phyloP scores from a whole-genome alignment of 768 basidiomycete genomes.

The Wakefieldia striispora region DNA sequence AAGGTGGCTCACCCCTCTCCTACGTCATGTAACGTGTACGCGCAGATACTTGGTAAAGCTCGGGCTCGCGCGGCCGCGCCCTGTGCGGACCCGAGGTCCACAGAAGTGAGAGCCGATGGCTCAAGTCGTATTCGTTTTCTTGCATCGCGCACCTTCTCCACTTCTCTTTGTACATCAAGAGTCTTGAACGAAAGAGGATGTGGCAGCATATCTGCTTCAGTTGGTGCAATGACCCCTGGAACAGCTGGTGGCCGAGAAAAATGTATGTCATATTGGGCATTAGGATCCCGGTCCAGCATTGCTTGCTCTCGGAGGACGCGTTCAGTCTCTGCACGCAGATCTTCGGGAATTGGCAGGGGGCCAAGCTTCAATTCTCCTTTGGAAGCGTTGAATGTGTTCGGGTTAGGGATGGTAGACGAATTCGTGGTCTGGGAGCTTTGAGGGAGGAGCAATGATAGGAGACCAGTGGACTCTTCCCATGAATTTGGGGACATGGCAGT shows the following conservation, averaged over 20 bases:
- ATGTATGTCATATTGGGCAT: conserved; percentile 63
- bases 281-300: conserved; percentile 67
- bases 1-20: conserved; percentile 77
- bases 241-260: conserved; percentile 47
- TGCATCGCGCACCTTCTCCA: conserved; percentile 84
- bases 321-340: conserved; percentile 77
- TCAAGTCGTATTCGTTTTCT: conserved; percentile 91
- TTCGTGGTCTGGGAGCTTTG: conserved; percentile 46
- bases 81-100: conserved; percentile 60
- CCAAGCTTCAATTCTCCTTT: conserved; percentile 86
- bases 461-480: conserved; percentile 87
- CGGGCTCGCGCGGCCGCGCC: conserved; percentile 51
- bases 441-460: conserved; percentile 75
- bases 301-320: conserved; percentile 80
- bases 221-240: conserved; percentile 61
- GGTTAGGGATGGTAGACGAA: conserved; percentile 47
- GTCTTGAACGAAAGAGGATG: conserved; percentile 81
- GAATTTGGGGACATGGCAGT: conserved; percentile 58
- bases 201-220: conserved; percentile 72
- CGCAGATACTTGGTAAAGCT: conserved; percentile 88
- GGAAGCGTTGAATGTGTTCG: conserved; percentile 71
- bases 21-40: conserved; percentile 92
- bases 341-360: conserved; percentile 72
- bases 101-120: conserved; percentile 56
- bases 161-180: conserved; percentile 87